A percentile compares a stretch with the other conserved stretches of the same genome.
These are phyloP conservation scores for Diplodia sapinea DNA, from an alignment of 2,329 filamentous ascomycete genomes.

Conservation along the genomic window DNA sequence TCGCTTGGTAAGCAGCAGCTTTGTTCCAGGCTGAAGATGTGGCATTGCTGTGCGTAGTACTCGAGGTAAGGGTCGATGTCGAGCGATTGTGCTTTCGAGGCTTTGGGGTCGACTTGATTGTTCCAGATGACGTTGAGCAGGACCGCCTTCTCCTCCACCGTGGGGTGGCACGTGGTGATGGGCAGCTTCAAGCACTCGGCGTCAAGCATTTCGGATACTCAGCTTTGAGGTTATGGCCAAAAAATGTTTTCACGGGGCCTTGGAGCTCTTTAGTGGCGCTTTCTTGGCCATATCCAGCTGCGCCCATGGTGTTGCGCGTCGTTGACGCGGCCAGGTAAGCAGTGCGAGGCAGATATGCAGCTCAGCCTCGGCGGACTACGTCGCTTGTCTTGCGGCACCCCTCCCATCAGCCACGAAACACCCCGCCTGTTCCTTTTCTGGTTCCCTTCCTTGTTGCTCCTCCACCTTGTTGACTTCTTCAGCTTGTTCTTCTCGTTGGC, in stretches of 20 bases:
- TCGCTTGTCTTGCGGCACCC: not conserved
- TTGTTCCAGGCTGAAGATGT: conserved; percentile 10
- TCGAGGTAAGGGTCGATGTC: conserved; percentile 5
- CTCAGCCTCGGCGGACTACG: not conserved
- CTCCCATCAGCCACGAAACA: not conserved
- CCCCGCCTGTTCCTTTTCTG: not conserved
- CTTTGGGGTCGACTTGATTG: not conserved
- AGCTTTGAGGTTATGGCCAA: not conserved
- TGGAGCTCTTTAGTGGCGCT: not conserved
- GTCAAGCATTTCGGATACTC: not conserved
- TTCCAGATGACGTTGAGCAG: not conserved
- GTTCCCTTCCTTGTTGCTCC: not conserved
- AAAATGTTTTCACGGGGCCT: not conserved
- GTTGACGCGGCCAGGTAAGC: not conserved
- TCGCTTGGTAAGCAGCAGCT: not conserved
- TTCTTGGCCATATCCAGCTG: not conserved
- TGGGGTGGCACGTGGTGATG: not conserved
- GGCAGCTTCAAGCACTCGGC: not conserved
- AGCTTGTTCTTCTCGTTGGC: not conserved
- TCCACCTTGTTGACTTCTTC: too few species aligned
- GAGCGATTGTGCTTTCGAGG: not conserved
- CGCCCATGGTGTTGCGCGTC: not conserved
- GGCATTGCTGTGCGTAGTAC: conserved; percentile 8
- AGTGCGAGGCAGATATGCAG: not conserved
- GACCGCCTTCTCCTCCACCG: not conserved